These are phyloP conservation scores for Moesziomyces sp. DNA, from an alignment of 1,284 basidiomycete species.

Conservation along the genomic window DNA sequence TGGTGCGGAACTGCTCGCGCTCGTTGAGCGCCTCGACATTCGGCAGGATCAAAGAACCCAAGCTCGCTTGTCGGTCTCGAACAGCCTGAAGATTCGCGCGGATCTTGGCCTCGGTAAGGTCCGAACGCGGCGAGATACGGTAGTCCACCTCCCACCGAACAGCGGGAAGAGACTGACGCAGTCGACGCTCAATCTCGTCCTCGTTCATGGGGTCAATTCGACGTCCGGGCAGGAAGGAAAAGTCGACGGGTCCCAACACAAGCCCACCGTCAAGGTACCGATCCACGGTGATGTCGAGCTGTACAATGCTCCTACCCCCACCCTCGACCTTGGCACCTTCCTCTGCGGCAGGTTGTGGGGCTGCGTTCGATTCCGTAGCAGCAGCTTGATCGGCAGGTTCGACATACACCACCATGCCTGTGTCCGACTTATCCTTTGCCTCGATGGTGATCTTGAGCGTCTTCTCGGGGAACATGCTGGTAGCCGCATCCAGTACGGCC, in stretches of 20 bases:
- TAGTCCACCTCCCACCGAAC: constrained; percentile 61
- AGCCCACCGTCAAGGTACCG: constrained; percentile 57
- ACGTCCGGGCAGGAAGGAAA: constrained; percentile 43
- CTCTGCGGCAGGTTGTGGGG: not conserved
- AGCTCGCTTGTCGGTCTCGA: constrained; percentile 29
- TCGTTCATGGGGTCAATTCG: constrained; percentile 39
- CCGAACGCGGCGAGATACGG: constrained; percentile 49
- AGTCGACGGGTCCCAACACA: constrained; percentile 60
- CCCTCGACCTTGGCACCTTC: not conserved
- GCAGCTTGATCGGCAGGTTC: constrained; percentile 24
- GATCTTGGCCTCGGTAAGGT: constrained; percentile 45
- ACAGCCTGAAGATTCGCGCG: constrained; percentile 47
- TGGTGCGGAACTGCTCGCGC: constrained; percentile 50
- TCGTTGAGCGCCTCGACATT: constrained; percentile 63
- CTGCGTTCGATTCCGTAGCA: not conserved
- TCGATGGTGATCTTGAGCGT: constrained; percentile 61
- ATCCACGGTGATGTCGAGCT: constrained; percentile 61
- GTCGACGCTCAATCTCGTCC: constrained; percentile 51
- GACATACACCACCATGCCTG: constrained; percentile 54
- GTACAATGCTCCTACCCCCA: constrained; percentile 27
- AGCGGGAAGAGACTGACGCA: constrained; percentile 23
- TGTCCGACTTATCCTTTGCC: constrained; percentile 24
- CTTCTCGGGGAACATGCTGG: constrained; percentile 73
- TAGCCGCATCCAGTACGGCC: constrained; percentile 75
- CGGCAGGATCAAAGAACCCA: constrained; percentile 57